Conservation (phyloP, 345 rosid species). For the Eucalyptus cloeziana region DNA sequence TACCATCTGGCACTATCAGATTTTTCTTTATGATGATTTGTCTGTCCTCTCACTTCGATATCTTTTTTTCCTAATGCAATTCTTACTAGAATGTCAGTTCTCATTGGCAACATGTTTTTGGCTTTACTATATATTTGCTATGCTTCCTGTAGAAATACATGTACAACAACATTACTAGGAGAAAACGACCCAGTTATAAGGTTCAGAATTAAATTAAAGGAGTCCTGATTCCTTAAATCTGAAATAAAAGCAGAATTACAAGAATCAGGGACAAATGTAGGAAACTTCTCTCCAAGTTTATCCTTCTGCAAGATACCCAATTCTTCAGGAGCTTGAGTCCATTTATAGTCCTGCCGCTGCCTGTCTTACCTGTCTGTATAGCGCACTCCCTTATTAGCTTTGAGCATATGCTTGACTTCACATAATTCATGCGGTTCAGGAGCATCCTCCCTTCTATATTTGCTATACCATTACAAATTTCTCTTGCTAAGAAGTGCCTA, state of each 20-base stretch:
- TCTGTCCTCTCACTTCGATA: background rate
- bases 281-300: background rate
- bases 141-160: background rate
- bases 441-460: background rate
- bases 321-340: background rate
- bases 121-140: background rate
- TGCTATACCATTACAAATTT: background rate
- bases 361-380: background rate
- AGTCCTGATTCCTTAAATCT: background rate
- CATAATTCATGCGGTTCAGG: background rate
- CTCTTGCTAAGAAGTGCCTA: background rate
- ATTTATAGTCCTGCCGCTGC: background rate
- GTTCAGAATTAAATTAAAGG: background rate
- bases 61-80: background rate
- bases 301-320: background rate
- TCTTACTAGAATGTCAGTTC: background rate
- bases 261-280: background rate
- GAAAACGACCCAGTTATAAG: background rate
- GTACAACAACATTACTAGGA: background rate
- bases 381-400: background rate
- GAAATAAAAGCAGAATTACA: background rate
- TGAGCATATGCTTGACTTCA: background rate
- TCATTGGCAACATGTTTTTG: background rate
- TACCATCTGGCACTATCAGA: background rate
- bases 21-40: background rate